Conservation (phyloP, 2,329 filamentous ascomycete species). For the Scortechinia acanthostroma region DNA sequence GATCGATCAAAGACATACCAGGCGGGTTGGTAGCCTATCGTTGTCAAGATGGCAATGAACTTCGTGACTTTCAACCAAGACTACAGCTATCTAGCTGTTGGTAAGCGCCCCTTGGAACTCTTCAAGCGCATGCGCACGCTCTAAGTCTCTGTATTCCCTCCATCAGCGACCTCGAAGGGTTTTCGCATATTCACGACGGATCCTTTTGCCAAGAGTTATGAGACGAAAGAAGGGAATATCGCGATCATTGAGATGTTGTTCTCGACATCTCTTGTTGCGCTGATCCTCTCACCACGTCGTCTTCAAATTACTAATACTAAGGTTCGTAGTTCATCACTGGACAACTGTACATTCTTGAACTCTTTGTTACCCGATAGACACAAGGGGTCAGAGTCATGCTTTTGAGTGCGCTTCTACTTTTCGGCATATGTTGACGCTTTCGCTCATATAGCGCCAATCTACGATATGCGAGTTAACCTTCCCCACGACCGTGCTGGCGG, state of each 20-base stretch:
- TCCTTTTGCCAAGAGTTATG: slow-evolving; percentile 61
- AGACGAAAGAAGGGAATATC: slow-evolving; percentile 60
- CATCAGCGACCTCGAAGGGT: neutral
- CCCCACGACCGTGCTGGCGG: slow-evolving; percentile 58
- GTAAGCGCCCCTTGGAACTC: slow-evolving; percentile 52
- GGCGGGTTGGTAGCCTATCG: too few species aligned
- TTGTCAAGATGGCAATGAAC: slow-evolving; percentile 37
- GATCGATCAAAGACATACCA: too few species aligned
- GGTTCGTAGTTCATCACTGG: slow-evolving; percentile 34
- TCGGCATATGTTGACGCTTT: neutral
- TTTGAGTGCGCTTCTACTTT: too few species aligned
- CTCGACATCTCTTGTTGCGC: slow-evolving; percentile 61
- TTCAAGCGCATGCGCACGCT: neutral
- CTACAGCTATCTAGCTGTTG: slow-evolving; percentile 61
- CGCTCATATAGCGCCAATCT: slow-evolving; percentile 12
- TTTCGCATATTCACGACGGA: slow-evolving; percentile 2
- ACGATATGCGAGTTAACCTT: slow-evolving; percentile 71
- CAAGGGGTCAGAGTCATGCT: too few species aligned
- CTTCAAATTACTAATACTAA: slow-evolving; percentile 67
- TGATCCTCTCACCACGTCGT: slow-evolving; percentile 60
- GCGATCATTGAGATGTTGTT: slow-evolving; percentile 69
- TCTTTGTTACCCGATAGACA: too few species aligned
- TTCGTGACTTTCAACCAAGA: slow-evolving; percentile 71
- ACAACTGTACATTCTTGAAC: too few species aligned
- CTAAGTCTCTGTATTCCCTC: neutral